A percentile compares a stretch with the other conserved stretches of the same genome.
Evolutionary conservation across 169 alveolate species (phyloP).

Genomic region (Plasmodium ovale): DNA sequence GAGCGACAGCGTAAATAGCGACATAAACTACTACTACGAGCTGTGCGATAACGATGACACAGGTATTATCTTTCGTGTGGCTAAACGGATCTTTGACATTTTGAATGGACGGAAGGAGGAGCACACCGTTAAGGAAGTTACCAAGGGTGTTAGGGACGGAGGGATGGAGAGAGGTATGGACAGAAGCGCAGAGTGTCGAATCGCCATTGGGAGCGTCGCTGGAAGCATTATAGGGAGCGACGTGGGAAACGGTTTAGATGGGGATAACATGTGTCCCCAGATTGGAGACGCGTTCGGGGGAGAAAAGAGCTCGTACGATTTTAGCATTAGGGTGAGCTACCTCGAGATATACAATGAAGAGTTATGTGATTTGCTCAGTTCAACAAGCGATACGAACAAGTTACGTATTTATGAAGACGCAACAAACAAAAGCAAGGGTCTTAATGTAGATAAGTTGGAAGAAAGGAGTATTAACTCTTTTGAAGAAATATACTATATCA

Average conservation of each 20-base stretch:
- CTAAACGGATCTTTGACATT: conserved; percentile 56
- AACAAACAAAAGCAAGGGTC: conserved; percentile 82
- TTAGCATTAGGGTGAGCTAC: conserved; percentile 88
- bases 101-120: conserved; percentile 35
- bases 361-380: conserved; percentile 86
- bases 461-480: conserved; percentile 89
- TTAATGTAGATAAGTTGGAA: conserved; percentile 86
- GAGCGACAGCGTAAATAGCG: conserved; percentile 64
- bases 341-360: conserved; percentile 91
- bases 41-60: conserved; percentile 70
- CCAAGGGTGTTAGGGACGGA: too few species aligned
- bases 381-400: conserved; percentile 77
- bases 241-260: not conserved
- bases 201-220: not conserved
- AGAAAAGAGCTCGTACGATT: conserved; percentile 80
- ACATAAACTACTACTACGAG: conserved; percentile 40
- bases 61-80: conserved; percentile 49
- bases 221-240: not conserved
- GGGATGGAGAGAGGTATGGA: not conserved
- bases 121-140: not conserved
- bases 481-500: conserved; percentile 89
- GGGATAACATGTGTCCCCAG: not conserved
- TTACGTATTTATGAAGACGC: conserved; percentile 81
- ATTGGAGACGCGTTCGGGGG: not conserved
- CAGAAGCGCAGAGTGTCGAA: not conserved